Evolutionary conservation across 2,329 filamentous ascomycete genomes (phyloP).

Genomic region (Trichoderma guizhouense): DNA sequence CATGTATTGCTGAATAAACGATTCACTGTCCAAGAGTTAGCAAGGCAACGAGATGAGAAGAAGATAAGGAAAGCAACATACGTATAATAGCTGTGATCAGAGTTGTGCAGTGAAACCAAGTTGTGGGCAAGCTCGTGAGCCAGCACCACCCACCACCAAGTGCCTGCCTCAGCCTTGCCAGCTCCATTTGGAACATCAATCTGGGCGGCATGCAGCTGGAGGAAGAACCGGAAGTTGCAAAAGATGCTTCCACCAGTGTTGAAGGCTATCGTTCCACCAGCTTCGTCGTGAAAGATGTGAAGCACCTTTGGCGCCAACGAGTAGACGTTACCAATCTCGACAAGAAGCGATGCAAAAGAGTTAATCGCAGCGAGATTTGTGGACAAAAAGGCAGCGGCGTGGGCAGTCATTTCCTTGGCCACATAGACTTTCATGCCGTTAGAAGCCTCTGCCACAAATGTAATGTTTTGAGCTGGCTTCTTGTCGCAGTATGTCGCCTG

Average conservation of each 20-base stretch:
- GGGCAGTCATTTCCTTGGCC: conserved; percentile 48
- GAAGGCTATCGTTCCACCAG: conserved; percentile 84
- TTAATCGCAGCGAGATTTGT: conserved; percentile 61
- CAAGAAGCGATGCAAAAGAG: conserved; percentile 65
- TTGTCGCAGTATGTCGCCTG: conserved; percentile 84
- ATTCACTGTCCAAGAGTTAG: conserved; percentile 51
- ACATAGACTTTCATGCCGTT: conserved; percentile 74
- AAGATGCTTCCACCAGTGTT: conserved; percentile 85
- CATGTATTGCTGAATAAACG: conserved; percentile 76
- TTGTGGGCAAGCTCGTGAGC: conserved; percentile 97
- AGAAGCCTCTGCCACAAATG: conserved; percentile 64
- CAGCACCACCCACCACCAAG: conserved; percentile 94
- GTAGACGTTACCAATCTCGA: conserved; percentile 70
- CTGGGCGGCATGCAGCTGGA: conserved; percentile 66
- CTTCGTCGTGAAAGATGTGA: conserved; percentile 83
- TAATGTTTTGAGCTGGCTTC: conserved; percentile 68
- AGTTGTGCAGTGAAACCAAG: conserved; percentile 72
- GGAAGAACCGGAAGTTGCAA: conserved; percentile 87
- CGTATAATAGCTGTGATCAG: conserved; percentile 80
- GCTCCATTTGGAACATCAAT: conserved; percentile 39
- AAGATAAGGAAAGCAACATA: conserved; percentile 36
- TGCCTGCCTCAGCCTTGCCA: conserved; percentile 63
- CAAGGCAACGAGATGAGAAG: background rate
- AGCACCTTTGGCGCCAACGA: conserved; percentile 64
- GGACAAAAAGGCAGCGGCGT: conserved; percentile 54